Conservation (phyloP, 202 grass and related monocot genomes). For the Carex sylvatica region DNA sequence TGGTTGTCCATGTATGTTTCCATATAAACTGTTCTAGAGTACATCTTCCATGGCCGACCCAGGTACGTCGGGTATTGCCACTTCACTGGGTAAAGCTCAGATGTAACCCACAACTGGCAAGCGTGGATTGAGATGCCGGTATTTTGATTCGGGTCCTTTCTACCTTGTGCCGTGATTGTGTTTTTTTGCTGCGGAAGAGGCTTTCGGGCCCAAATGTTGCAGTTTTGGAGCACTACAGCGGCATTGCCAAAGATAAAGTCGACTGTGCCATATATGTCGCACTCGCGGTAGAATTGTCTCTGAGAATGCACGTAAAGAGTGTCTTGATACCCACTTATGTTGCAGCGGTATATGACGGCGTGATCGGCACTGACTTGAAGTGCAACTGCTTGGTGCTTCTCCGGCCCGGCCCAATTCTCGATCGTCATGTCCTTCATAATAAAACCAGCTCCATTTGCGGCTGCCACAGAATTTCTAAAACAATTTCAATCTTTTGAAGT, state of each 20-base stretch:
- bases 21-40: slow-evolving; percentile 53
- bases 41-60: slow-evolving; percentile 60
- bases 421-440: slow-evolving; percentile 48
- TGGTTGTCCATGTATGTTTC: slow-evolving; percentile 48
- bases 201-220: slow-evolving; percentile 50
- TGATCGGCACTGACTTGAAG: slow-evolving; percentile 49
- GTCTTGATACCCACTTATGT: slow-evolving; percentile 50
- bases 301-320: slow-evolving; percentile 58
- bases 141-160: slow-evolving; percentile 63
- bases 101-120: slow-evolving; percentile 34
- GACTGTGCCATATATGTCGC: slow-evolving; percentile 57
- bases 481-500: neutral
- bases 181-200: slow-evolving; percentile 54
- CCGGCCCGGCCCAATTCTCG: slow-evolving; percentile 43
- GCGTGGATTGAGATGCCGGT: slow-evolving; percentile 59
- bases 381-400: slow-evolving; percentile 54
- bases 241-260: slow-evolving; percentile 72
- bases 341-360: slow-evolving; percentile 54
- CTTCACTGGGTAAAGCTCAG: slow-evolving; percentile 33
- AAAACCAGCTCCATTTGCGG: slow-evolving; percentile 38
- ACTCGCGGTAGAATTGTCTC: slow-evolving; percentile 63
- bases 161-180: slow-evolving; percentile 50
- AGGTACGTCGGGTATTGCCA: slow-evolving; percentile 40
- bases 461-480: slow-evolving; percentile 17
- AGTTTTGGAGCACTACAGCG: slow-evolving; percentile 60